phyloP scores from a whole-genome alignment of 225 moss, liverwort and hornwort genomes.

The Neckera pumila region DNA sequence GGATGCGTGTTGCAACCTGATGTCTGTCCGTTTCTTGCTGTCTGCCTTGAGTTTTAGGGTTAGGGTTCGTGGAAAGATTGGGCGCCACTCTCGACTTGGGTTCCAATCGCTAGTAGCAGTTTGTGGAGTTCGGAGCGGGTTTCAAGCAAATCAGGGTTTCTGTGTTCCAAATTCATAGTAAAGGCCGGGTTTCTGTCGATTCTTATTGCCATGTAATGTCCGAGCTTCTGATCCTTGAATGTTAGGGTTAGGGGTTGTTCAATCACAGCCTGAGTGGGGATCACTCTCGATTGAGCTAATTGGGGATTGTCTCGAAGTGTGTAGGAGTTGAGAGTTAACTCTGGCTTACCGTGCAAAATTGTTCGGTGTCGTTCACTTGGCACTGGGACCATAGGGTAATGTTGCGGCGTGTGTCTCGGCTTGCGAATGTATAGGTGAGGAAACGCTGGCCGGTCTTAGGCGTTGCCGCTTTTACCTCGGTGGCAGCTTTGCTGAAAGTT shows the following conservation, averaged over 20 bases:
- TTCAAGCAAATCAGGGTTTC: background rate
- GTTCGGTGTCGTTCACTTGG: background rate
- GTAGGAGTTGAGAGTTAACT: background rate
- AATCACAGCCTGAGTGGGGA: background rate
- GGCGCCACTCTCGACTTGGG: background rate
- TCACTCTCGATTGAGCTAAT: background rate
- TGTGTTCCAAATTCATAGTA: background rate
- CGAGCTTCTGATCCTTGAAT: background rate
- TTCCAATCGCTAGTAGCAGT: background rate
- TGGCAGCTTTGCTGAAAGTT: background rate
- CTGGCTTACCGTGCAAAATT: background rate
- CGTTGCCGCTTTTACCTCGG: background rate
- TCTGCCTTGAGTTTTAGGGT: background rate
- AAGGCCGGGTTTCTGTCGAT: background rate
- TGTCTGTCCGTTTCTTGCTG: background rate
- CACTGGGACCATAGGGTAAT: background rate
- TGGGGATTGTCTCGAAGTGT: background rate
- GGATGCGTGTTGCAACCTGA: background rate
- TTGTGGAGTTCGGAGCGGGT: background rate
- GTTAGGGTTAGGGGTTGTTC: background rate
- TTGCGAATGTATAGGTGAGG: background rate
- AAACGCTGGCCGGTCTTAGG: background rate
- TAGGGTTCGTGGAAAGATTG: background rate
- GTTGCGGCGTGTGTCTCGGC: conserved; percentile 3
- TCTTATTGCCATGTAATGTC: background rate